phyloP scores from a whole-genome alignment of 352 stramenopile species.

The Phytophthora pisi region DNA sequence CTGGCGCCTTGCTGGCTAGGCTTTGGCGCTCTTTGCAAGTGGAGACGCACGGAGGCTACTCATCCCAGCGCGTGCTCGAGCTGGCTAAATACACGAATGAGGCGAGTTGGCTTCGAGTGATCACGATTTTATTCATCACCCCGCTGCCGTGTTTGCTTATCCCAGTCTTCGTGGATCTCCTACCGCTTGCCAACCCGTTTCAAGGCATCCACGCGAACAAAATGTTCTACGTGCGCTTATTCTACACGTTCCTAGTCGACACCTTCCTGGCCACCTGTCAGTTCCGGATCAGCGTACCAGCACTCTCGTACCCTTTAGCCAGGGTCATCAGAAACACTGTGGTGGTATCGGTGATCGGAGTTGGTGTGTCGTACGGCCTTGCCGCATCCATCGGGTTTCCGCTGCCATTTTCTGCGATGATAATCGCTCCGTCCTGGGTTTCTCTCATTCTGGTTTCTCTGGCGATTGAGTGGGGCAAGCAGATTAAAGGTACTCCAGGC shows the following conservation, averaged over 20 bases:
- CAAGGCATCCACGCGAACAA: slow-evolving; percentile 13
- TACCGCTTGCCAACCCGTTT: slow-evolving; percentile 9
- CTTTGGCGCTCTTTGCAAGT: slow-evolving; percentile 23
- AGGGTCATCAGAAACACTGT: not conserved
- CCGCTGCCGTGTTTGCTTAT: slow-evolving; percentile 24
- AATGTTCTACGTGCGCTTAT: slow-evolving; percentile 21
- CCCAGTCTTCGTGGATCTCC: slow-evolving; percentile 17
- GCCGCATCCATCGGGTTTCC: slow-evolving; percentile 1
- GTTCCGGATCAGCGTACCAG: slow-evolving; percentile 2
- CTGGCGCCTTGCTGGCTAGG: not conserved
- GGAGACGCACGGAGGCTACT: slow-evolving; percentile 23
- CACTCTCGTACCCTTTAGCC: not conserved
- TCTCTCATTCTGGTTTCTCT: not conserved
- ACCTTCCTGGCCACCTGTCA: slow-evolving; percentile 18
- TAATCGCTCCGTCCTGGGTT: slow-evolving; percentile 2
- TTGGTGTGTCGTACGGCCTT: not conserved
- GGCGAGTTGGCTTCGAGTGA: slow-evolving; percentile 2
- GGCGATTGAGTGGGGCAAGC: slow-evolving; percentile 1
- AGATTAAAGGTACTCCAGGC: slow-evolving; percentile 3
- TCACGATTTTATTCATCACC: slow-evolving; percentile 13
- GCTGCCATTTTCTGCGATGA: slow-evolving; percentile 16
- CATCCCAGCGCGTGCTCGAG: not conserved
- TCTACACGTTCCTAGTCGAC: slow-evolving; percentile 11
- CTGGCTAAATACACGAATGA: slow-evolving; percentile 2
- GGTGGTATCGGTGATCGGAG: not conserved